Conservation (phyloP, 208 protist genomes). For the Trichomonas vaginalis region DNA sequence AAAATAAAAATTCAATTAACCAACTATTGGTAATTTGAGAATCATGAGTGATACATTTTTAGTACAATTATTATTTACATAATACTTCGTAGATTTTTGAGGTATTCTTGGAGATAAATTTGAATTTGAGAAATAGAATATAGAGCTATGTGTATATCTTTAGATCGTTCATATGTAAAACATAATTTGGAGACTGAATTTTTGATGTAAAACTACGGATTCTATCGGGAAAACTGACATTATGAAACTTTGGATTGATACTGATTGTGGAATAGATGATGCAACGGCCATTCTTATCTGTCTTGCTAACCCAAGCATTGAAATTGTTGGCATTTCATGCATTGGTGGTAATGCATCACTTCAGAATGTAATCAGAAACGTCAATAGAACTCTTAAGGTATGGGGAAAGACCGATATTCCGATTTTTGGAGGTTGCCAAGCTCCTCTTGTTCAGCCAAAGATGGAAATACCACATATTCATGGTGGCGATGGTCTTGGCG, state of each 20-base stretch:
- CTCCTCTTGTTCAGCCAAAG: neutral
- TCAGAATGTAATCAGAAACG: neutral
- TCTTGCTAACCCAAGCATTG: neutral
- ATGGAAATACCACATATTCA: neutral
- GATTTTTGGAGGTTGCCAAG: neutral
- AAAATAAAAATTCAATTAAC: no score
- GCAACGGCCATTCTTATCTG: neutral
- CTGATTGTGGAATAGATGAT: neutral
- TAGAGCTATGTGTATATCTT: no score
- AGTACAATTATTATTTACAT: no score
- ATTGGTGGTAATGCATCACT: neutral
- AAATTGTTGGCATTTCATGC: neutral
- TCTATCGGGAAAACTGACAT: no score
- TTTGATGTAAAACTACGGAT: no score
- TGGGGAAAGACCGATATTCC: neutral
- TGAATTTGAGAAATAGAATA: no score
- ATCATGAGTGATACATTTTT: no score
- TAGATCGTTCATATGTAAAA: no score
- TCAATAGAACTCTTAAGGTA: neutral
- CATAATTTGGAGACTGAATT: no score
- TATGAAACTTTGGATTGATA: neutral
- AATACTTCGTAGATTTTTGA: no score
- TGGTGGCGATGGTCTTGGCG: neutral
- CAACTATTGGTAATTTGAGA: no score
- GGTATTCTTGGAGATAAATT: no score